Percentiles rank a stretch among this genome's conserved stretches.
phyloP scores from a whole-genome alignment of 1,284 basidiomycete species.

The Tranzscheliella williamsii region DNA sequence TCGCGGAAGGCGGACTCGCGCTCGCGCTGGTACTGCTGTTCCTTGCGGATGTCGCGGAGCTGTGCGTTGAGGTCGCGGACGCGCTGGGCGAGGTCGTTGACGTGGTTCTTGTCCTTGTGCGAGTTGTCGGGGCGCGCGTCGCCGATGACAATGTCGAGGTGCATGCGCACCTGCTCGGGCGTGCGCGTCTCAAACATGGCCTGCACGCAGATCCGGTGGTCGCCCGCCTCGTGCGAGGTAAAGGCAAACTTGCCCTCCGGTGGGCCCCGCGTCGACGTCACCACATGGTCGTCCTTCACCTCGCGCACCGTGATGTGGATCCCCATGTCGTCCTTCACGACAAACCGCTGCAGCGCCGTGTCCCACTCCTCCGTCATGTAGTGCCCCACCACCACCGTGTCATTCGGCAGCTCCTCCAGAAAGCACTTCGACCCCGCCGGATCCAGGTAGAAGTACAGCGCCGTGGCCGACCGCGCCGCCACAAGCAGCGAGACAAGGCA shows the following conservation, averaged over 20 bases:
- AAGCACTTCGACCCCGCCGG: conserved; percentile 70
- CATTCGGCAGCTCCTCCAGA: conserved; percentile 92
- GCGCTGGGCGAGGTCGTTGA: conserved; percentile 81
- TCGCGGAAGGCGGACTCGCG: conserved; percentile 84
- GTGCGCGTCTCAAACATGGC: conserved; percentile 68
- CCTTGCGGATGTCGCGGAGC: conserved; percentile 85
- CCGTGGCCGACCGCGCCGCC: conserved; percentile 7
- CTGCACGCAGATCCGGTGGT: conserved; percentile 93
- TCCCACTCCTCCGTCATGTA: conserved; percentile 81
- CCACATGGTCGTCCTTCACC: conserved; percentile 44
- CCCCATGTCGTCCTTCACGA: conserved; percentile 76
- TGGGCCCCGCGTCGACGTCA: conserved; percentile 82
- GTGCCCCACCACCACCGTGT: conserved; percentile 89
- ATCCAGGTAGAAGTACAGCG: conserved; percentile 63
- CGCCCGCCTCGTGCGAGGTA: conserved; percentile 91
- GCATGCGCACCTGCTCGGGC: conserved; percentile 86
- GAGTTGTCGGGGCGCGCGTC: conserved; percentile 73
- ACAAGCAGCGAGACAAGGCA: conserved; percentile 12
- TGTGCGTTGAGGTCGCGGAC: conserved; percentile 90
- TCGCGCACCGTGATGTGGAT: conserved; percentile 78
- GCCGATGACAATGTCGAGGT: conserved; percentile 91
- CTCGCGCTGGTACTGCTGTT: conserved; percentile 97
- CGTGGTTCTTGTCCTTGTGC: conserved; percentile 66
- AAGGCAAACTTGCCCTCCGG: conserved; percentile 92
- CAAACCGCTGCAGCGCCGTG: conserved; percentile 72